Conservation (phyloP, 306 rosid species). For the Vicia sativa region DNA sequence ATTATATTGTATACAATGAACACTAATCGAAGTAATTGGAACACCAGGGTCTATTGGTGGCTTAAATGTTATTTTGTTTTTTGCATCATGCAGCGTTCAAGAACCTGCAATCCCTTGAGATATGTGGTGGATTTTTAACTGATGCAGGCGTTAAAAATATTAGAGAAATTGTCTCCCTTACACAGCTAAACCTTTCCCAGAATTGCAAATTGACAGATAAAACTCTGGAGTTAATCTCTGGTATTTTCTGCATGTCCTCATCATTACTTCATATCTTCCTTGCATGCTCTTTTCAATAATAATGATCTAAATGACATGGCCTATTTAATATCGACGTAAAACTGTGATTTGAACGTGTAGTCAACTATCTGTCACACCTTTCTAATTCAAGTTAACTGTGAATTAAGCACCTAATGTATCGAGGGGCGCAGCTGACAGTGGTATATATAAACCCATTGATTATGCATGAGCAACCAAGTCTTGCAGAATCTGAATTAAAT, state of each 20-base stretch:
- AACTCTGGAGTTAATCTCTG: slow-evolving; percentile 85
- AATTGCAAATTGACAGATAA: slow-evolving; percentile 86
- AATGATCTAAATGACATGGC: slow-evolving; percentile 15
- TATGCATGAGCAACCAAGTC: slow-evolving; percentile 5
- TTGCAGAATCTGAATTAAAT: slow-evolving; percentile 2
- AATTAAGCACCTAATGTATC: slow-evolving; percentile 13
- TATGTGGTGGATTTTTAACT: slow-evolving; percentile 91
- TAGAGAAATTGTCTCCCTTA: slow-evolving; percentile 78
- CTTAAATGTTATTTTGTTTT: slow-evolving; percentile 16
- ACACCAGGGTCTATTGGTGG: slow-evolving; percentile 21
- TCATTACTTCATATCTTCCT: slow-evolving; percentile 15
- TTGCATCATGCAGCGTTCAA: slow-evolving; percentile 65
- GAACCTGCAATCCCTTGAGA: slow-evolving; percentile 88
- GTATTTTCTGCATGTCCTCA: slow-evolving; percentile 49
- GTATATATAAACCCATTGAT: slow-evolving; percentile 12
- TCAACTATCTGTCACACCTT: slow-evolving; percentile 4
- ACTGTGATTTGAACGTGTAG: slow-evolving; percentile 18
- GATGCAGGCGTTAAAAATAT: slow-evolving; percentile 87
- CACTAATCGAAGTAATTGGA: slow-evolving; percentile 22
- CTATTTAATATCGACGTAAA: slow-evolving; percentile 2
- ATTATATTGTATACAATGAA: slow-evolving; percentile 15
- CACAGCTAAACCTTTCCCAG: slow-evolving; percentile 86
- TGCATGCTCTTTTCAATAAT: slow-evolving; percentile 3
- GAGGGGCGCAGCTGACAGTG: slow-evolving; percentile 1
- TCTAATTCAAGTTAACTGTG: slow-evolving; percentile 11